Evolutionary conservation across 2,329 filamentous ascomycete species (phyloP).

Genomic region (Ceratocystis harringtonii): DNA sequence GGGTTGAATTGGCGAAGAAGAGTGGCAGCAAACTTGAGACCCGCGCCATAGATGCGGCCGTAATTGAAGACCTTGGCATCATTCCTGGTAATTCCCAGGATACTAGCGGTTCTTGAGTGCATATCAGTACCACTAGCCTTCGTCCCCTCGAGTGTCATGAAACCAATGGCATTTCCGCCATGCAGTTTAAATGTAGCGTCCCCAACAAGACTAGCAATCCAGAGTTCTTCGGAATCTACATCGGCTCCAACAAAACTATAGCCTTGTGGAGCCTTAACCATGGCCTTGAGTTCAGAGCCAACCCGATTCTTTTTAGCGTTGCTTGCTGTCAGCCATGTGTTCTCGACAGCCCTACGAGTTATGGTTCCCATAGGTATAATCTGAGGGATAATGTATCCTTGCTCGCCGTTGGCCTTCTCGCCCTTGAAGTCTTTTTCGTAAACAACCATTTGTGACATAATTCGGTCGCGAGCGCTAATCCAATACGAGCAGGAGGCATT

Average conservation of each 20-base stretch:
- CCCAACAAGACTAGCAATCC: conserved; percentile 91
- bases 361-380: conserved; percentile 98
- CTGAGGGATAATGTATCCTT: conserved; percentile 82
- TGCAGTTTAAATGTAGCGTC: conserved; percentile 92
- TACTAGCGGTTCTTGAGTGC: conserved; percentile 82
- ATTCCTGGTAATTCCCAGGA: conserved; percentile 85
- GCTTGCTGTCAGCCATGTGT: conserved; percentile 94
- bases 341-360: conserved; percentile 84
- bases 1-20: conserved; percentile 91
- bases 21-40: conserved; percentile 80
- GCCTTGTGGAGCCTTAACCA: conserved; percentile 81
- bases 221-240: conserved; percentile 92
- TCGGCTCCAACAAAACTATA: conserved; percentile 94
- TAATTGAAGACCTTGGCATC: conserved; percentile 98
- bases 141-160: conserved; percentile 96
- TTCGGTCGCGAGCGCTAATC: conserved; percentile 89
- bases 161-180: conserved; percentile 91
- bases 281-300: conserved; percentile 90
- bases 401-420: conserved; percentile 19
- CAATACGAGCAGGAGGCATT: conserved; percentile 98
- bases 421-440: conserved; percentile 49
- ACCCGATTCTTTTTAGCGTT: conserved; percentile 95
- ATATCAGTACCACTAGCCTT: conserved; percentile 89
- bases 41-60: conserved; percentile 95
- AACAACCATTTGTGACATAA: conserved; percentile 89